Evolutionary conservation across 345 rosid genomes (phyloP).

Genomic region (Jatropha curcas): DNA sequence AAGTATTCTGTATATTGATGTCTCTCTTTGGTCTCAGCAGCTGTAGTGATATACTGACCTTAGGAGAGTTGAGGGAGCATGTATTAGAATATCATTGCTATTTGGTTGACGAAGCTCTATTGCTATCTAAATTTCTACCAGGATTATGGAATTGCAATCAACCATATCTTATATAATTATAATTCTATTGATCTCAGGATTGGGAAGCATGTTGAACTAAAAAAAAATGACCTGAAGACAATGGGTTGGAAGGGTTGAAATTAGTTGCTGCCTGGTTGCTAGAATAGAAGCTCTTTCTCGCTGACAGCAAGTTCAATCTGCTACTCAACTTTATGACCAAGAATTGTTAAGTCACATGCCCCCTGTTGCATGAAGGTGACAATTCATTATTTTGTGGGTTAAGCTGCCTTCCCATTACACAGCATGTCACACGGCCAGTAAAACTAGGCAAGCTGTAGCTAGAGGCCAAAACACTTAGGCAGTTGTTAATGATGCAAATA

Average conservation of each 20-base stretch:
- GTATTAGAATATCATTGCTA: background rate
- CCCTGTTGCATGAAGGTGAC: background rate
- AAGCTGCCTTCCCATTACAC: background rate
- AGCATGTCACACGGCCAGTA: background rate
- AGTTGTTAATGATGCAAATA: background rate
- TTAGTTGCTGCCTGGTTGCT: background rate
- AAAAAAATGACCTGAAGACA: conserved; percentile 58
- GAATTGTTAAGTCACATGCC: background rate
- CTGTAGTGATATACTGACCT: background rate
- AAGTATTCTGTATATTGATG: background rate
- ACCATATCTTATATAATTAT: background rate
- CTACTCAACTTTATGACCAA: background rate
- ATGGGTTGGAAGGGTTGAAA: conserved; percentile 70
- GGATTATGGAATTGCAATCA: background rate
- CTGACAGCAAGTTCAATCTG: background rate
- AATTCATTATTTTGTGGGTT: background rate
- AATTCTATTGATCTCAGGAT: conserved; percentile 41
- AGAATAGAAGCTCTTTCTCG: background rate
- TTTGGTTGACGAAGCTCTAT: background rate
- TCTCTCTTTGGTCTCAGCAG: background rate
- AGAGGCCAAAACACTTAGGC: background rate
- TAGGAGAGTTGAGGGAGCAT: background rate
- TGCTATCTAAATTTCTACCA: background rate
- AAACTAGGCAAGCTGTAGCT: background rate
- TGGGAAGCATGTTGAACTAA: conserved; percentile 75